Evolutionary conservation across 305 asterid genomes (phyloP), one percentile per base, ranked within the genome.

Genomic region (Rubia tinctorum): DNA sequence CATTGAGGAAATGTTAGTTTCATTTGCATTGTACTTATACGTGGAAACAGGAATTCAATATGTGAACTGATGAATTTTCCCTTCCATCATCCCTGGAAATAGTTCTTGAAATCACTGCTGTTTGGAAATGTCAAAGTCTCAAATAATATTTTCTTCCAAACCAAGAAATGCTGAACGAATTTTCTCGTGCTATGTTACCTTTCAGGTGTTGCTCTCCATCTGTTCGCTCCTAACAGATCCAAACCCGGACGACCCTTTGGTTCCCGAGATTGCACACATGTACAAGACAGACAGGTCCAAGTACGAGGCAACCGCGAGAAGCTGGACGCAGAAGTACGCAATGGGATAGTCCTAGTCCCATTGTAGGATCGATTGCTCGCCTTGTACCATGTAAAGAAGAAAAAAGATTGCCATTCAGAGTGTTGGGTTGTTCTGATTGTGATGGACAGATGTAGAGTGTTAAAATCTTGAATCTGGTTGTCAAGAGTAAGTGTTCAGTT

Each of bases 261-360:
- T 89, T 58, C 93, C 93, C 0, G 96, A 89, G 78, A 88, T 89
- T 34, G 96, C 96, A 8, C 96, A 86, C 68, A 86, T 89, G 96
- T 89, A 86, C 87, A 89, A 87, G 87, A 85, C 89, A 7, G 93
- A 89, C 79, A 77, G 79, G 81, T 68, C 84, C 58, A 89, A 89
- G 81, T 89, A 89, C 49, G 96, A 89, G 88, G 86, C 82, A 66
- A 89, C 96, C 17, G 93, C 96, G n/a, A 79, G 93, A 84, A 86
- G 91, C 88, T 89, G 96, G 93, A 86, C 96, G 49, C 93, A 88
- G 84, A 89, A 89, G 82, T 88, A 89, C 25, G 91, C 96, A 1
- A 89, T 89, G 96, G 96, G 96, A 75, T 89, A 75, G 80, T 34
- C 34, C 34, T 30, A 30, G 34, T 30, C 34, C 34, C 3, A 9